Conservation (phyloP, 1,284 basidiomycete species). For the Pterulicium gracile region DNA sequence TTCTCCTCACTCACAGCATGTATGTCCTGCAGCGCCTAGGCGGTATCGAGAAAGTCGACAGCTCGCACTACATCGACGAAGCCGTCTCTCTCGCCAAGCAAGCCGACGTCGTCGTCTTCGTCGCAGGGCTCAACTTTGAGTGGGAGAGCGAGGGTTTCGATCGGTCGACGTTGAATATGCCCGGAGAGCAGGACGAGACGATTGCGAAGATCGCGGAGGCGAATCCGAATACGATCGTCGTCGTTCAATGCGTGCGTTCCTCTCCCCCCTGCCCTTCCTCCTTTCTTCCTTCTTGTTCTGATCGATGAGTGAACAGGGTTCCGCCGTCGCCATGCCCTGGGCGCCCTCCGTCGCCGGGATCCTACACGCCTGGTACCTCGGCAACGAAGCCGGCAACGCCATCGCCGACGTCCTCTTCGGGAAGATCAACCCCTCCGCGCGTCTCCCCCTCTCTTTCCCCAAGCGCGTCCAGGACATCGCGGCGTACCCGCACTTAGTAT, state of each 20-base stretch:
- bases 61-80: constrained; percentile 43
- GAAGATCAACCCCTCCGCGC: constrained; percentile 59
- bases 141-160: constrained; percentile 69
- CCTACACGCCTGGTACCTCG: constrained; percentile 61
- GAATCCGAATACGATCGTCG: constrained; percentile 56
- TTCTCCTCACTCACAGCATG: constrained; percentile 2
- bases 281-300: constrained; percentile 1
- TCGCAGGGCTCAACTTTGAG: constrained; percentile 55
- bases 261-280: background rate
- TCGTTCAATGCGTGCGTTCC: constrained; percentile 49
- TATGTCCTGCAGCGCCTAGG: constrained; percentile 42
- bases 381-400: constrained; percentile 68
- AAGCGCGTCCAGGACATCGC: constrained; percentile 54
- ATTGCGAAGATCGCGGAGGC: constrained; percentile 45
- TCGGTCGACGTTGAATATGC: constrained; percentile 43
- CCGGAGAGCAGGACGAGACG: constrained; percentile 52
- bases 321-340: constrained; percentile 61
- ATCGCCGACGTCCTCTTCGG: constrained; percentile 69
- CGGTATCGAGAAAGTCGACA: constrained; percentile 50
- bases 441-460: constrained; percentile 61
- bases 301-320: constrained; percentile 30
- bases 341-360: constrained; percentile 37
- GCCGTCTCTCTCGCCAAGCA: constrained; percentile 48
- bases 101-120: constrained; percentile 48
- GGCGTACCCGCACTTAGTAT: constrained; percentile 39